These are phyloP conservation scores for Dichotomopilus funicola DNA, from an alignment of 2,329 filamentous ascomycete genomes.

Conservation along the genomic window DNA sequence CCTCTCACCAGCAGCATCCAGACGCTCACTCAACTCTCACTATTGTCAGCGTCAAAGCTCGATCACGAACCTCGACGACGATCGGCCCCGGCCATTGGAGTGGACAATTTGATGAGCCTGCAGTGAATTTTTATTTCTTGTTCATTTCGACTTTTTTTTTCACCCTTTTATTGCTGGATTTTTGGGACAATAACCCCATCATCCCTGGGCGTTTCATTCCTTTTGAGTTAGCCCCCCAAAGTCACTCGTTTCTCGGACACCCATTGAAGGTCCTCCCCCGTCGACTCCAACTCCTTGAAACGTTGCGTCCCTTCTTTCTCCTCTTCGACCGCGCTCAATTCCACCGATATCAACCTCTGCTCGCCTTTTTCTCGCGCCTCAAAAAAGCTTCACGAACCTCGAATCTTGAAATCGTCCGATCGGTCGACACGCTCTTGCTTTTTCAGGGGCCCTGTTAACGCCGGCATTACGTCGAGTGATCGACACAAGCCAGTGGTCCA, in stretches of 20 bases:
- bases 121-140: constrained; percentile 6
- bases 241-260: constrained; percentile 24
- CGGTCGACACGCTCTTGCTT: not conserved
- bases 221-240: constrained; percentile 24
- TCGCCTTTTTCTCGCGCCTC: not conserved
- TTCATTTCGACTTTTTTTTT: not conserved
- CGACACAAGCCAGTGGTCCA: constrained; percentile 15
- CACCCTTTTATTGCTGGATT: no score
- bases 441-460: not conserved
- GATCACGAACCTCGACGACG: constrained; percentile 12
- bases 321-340: not conserved
- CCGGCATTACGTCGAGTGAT: constrained; percentile 16
- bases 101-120: constrained; percentile 1
- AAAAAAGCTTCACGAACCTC: not conserved
- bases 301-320: not conserved
- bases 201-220: constrained; percentile 11
- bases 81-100: constrained; percentile 2
- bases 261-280: constrained; percentile 2
- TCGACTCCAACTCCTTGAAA: not conserved
- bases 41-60: constrained; percentile 19
- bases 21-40: constrained; percentile 6
- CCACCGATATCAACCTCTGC: not conserved
- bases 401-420: not conserved
- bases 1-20: constrained; percentile 14
- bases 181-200: no score